Evolutionary conservation across 1,139 yeast species (phyloP).

Genomic region (Lodderomyces margitis): DNA sequence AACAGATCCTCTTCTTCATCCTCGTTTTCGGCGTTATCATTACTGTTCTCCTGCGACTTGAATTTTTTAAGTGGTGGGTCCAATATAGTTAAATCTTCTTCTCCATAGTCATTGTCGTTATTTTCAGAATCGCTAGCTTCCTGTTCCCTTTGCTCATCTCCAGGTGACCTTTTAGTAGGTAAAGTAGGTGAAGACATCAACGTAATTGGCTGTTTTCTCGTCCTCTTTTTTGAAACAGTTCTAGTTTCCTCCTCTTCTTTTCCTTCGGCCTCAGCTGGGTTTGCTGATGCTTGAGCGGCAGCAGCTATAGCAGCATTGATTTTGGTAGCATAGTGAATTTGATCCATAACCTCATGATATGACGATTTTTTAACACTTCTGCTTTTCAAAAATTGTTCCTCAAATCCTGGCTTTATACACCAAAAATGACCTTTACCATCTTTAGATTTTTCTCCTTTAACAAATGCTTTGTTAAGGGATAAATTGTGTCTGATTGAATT

Average conservation of each 20-base stretch:
- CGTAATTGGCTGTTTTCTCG: neutral
- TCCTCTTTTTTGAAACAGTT: neutral
- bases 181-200: conserved; percentile 9
- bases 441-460: conserved; percentile 87
- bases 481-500: conserved; percentile 85
- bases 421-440: conserved; percentile 98
- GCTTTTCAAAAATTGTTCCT: conserved; percentile 74
- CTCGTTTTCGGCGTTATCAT: neutral
- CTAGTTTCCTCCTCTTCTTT: conserved; percentile 13
- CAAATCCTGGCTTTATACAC: conserved; percentile 84
- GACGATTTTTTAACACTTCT: conserved; percentile 48
- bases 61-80: conserved; percentile 16
- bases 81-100: conserved; percentile 14
- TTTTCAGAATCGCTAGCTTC: conserved; percentile 6
- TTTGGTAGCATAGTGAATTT: conserved; percentile 24
- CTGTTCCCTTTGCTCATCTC: conserved; percentile 9
- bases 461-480: conserved; percentile 81
- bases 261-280: conserved; percentile 8
- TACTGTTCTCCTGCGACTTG: conserved; percentile 2
- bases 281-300: conserved; percentile 30
- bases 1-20: conserved; percentile 3
- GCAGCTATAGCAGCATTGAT: conserved; percentile 19
- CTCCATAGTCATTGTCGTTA: conserved; percentile 17
- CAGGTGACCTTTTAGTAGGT: conserved; percentile 15
- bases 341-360: conserved; percentile 48